A percentile compares a stretch with the other conserved stretches of the same genome.
phyloP scores from a whole-genome alignment of 2,329 filamentous ascomycete genomes.

The Diplodia intermedia region DNA sequence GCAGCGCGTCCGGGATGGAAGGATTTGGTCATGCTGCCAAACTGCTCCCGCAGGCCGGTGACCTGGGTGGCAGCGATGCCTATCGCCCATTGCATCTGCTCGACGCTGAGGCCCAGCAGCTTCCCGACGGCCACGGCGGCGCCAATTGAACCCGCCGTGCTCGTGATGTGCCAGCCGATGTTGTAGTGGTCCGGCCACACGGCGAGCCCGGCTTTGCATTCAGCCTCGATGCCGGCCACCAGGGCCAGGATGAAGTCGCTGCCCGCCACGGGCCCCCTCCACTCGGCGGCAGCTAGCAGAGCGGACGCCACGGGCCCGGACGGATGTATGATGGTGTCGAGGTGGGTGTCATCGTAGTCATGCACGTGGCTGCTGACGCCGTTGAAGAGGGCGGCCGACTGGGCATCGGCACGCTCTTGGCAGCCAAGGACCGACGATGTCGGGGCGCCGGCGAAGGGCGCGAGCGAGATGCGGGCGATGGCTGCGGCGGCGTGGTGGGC shows the following conservation, averaged over 20 bases:
- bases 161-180: slow-evolving; percentile 64
- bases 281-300: slow-evolving; percentile 57
- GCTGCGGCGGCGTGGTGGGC: slow-evolving; percentile 55
- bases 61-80: slow-evolving; percentile 62
- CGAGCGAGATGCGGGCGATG: slow-evolving; percentile 47
- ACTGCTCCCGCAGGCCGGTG: slow-evolving; percentile 61
- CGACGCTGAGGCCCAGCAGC: slow-evolving; percentile 51
- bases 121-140: slow-evolving; percentile 61
- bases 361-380: slow-evolving; percentile 64
- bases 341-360: slow-evolving; percentile 65
- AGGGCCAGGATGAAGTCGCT: slow-evolving; percentile 60
- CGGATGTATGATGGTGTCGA: slow-evolving; percentile 64
- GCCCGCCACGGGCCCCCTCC: slow-evolving; percentile 51
- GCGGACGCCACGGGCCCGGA: slow-evolving; percentile 60
- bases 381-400: slow-evolving; percentile 61
- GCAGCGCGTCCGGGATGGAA: slow-evolving; percentile 63
- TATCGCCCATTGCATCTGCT: slow-evolving; percentile 58
- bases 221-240: slow-evolving; percentile 59
- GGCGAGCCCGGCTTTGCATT: slow-evolving; percentile 60
- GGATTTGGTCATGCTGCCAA: slow-evolving; percentile 63
- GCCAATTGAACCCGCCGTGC: slow-evolving; percentile 60
- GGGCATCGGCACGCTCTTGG: slow-evolving; percentile 49
- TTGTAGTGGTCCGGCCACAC: slow-evolving; percentile 64
- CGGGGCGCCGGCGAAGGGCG: slow-evolving; percentile 48
- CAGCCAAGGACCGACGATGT: slow-evolving; percentile 49